phyloP scores from a whole-genome alignment of 805 yeast species.

The Saccharomyces jurei region DNA sequence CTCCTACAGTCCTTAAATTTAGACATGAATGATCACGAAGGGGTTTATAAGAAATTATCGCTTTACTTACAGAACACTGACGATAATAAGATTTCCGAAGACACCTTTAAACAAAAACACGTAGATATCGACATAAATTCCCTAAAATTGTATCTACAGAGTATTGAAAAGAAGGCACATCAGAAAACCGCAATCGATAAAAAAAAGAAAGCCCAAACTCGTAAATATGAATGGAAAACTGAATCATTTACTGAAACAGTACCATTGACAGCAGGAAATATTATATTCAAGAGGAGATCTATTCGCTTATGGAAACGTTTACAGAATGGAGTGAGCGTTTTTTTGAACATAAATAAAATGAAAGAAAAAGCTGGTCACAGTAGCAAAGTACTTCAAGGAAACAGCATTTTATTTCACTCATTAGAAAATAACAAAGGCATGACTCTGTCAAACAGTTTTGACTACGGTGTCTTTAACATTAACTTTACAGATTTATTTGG shows the following conservation, averaged over 20 bases:
- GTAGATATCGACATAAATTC: constrained; percentile 10
- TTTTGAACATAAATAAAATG: not conserved
- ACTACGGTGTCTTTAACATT: constrained; percentile 9
- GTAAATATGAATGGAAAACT: constrained; percentile 20
- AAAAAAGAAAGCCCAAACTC: constrained; percentile 14
- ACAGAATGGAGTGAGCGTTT: not conserved
- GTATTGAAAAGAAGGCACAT: constrained; percentile 14
- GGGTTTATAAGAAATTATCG: not conserved
- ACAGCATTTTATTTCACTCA: not conserved
- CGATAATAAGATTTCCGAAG: not conserved
- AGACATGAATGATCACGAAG: not conserved
- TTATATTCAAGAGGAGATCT: constrained; percentile 9
- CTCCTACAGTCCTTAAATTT: not conserved
- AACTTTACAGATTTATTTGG: constrained; percentile 21
- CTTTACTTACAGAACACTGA: not conserved
- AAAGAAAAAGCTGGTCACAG: not conserved
- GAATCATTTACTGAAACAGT: not conserved
- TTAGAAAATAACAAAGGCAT: constrained; percentile 8
- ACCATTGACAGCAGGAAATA: constrained; percentile 11
- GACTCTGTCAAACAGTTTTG: not conserved
- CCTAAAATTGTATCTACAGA: constrained; percentile 15
- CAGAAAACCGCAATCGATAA: constrained; percentile 8
- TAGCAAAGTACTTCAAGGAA: not conserved
- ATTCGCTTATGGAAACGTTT: not conserved
- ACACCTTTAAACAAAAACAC: not conserved